Conservation (phyloP, 2,329 filamentous ascomycete genomes). For the Chaetomium sp. region DNA sequence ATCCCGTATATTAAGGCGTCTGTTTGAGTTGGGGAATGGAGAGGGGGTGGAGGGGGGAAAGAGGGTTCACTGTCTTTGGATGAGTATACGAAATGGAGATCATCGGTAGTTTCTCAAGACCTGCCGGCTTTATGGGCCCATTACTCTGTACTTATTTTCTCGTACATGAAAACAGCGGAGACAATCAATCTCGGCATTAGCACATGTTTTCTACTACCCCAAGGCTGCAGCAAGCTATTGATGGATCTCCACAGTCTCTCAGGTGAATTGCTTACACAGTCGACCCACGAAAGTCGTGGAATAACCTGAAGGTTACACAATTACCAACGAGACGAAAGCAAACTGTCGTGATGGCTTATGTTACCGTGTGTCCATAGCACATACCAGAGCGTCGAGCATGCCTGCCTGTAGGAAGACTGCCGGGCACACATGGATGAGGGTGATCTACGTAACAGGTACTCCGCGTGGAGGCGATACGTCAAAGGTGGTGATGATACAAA, state of each 20-base stretch:
- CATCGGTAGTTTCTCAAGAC: neutral
- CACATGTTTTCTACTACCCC: neutral
- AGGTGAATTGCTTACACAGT: neutral
- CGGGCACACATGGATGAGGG: no score
- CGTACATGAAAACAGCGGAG: neutral
- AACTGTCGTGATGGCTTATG: neutral
- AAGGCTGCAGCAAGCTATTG: no score
- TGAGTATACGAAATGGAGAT: neutral
- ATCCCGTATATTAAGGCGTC: conserved; percentile 8
- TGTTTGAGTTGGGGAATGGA: neutral
- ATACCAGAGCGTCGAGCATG: no score
- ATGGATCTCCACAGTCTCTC: neutral
- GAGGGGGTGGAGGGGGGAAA: no score
- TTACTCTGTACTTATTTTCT: neutral
- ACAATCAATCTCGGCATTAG: neutral
- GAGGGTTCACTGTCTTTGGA: no score
- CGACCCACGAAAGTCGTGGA: neutral
- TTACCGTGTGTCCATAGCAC: no score
- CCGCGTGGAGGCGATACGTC: no score
- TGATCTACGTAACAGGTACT: no score
- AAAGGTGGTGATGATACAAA: neutral
- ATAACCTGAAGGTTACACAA: neutral
- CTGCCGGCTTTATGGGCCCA: neutral
- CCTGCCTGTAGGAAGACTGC: no score
- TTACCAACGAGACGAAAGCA: neutral